A percentile compares a stretch with the other conserved stretches of the same genome.
Evolutionary conservation across 2,329 filamentous ascomycete species (phyloP).

Genomic region (Fusarium camptoceras): DNA sequence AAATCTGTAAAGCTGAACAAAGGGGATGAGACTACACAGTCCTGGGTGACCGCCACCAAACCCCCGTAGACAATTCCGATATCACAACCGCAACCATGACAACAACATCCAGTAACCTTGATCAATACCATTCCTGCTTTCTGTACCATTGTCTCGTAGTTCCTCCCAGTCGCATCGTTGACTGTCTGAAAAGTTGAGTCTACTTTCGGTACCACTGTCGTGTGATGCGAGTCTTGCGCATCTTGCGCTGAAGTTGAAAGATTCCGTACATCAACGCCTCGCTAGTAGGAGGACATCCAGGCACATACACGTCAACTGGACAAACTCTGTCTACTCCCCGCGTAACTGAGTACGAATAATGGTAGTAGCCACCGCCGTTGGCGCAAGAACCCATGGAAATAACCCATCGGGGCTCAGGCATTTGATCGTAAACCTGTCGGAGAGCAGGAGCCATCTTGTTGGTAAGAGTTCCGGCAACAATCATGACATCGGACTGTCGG

Average conservation of each 20-base stretch:
- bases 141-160: neutral
- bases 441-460: constrained; percentile 97
- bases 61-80: no score
- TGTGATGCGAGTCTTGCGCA: constrained; percentile 69
- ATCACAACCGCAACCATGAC: no score
- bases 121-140: neutral
- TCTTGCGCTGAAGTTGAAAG: constrained; percentile 82
- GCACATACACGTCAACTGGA: constrained; percentile 84
- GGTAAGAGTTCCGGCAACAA: constrained; percentile 90
- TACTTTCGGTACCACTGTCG: constrained; percentile 71
- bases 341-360: constrained; percentile 84
- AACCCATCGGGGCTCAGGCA: constrained; percentile 92
- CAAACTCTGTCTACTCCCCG: constrained; percentile 84
- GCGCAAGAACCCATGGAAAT: constrained; percentile 86
- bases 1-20: constrained; percentile 14
- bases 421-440: constrained; percentile 93
- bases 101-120: neutral
- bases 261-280: constrained; percentile 77
- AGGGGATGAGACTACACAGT: constrained; percentile 7
- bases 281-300: constrained; percentile 74
- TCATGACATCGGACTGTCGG: constrained; percentile 91
- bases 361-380: constrained; percentile 88
- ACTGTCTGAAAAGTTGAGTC: neutral
- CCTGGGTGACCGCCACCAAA: neutral
- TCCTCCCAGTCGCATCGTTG: neutral